Percentiles rank a stretch among this genome's conserved stretches.
Conservation (phyloP, 1,284 basidiomycete species). For the Marasmius tenuissimus region DNA sequence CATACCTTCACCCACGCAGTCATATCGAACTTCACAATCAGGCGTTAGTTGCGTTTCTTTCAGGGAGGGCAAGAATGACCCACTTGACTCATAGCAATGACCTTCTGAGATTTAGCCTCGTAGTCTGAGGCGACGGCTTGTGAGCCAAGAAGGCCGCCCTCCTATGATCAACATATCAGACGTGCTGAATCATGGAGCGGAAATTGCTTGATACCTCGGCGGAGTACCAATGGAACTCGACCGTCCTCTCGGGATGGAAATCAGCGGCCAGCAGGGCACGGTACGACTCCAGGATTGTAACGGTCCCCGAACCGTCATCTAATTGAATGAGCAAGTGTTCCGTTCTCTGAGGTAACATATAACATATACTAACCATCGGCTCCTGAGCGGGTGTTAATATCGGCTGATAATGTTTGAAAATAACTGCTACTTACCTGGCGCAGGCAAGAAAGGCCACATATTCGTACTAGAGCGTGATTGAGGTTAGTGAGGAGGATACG, state of each 20-base stretch:
- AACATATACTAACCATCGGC: constrained; percentile 57
- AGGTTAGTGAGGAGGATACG: constrained; percentile 8
- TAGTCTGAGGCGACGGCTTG: constrained; percentile 89
- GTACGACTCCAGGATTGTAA: constrained; percentile 90
- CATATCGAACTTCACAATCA: constrained; percentile 77
- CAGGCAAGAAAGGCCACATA: constrained; percentile 84
- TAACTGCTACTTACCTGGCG: constrained; percentile 62
- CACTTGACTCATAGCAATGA: constrained; percentile 90
- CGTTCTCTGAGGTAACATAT: background rate
- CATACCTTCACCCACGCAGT: constrained; percentile 90
- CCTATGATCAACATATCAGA: constrained; percentile 41
- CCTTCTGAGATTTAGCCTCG: constrained; percentile 58
- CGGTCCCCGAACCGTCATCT: constrained; percentile 92
- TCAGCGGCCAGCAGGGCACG: constrained; percentile 78
- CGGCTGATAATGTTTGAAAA: constrained; percentile 9
- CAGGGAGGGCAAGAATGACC: constrained; percentile 12
- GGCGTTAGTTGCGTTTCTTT: background rate
- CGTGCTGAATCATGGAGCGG: background rate
- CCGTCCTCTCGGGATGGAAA: constrained; percentile 74
- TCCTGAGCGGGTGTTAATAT: constrained; percentile 49
- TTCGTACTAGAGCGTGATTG: constrained; percentile 59
- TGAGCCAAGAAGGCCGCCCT: constrained; percentile 93
- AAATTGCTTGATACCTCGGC: constrained; percentile 61
- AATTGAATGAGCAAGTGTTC: constrained; percentile 3
- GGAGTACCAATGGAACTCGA: constrained; percentile 97